These are phyloP conservation scores for Calonectria montana DNA, from an alignment of 2,329 filamentous ascomycete genomes.

Conservation along the genomic window DNA sequence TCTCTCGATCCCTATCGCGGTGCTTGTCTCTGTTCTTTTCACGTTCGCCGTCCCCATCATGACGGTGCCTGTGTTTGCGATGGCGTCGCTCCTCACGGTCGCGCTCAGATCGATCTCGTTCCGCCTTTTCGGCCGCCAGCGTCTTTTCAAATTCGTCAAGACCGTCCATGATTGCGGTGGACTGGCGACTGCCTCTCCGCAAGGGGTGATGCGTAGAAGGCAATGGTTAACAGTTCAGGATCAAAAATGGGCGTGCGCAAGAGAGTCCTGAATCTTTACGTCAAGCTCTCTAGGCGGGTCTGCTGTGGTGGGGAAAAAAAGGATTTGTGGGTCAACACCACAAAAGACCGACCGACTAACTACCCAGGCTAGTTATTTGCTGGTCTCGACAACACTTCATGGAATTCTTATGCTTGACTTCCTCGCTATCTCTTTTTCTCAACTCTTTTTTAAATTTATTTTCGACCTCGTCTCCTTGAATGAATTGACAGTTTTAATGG, in stretches of 20 bases:
- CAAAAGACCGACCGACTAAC: too few species aligned
- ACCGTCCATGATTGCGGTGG: slow-evolving; percentile 58
- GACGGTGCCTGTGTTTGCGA: slow-evolving; percentile 59
- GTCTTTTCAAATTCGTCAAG: slow-evolving; percentile 82
- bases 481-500: too few species aligned
- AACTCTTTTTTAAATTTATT: too few species aligned
- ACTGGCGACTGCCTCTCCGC: neutral
- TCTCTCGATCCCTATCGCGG: slow-evolving; percentile 45
- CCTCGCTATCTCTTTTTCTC: too few species aligned
- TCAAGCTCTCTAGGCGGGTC: neutral
- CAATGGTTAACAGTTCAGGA: neutral
- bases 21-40: slow-evolving; percentile 38
- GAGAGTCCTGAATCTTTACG: slow-evolving; percentile 8
- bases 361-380: too few species aligned
- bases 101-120: slow-evolving; percentile 60
- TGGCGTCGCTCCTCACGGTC: slow-evolving; percentile 57
- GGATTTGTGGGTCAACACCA: neutral
- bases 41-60: slow-evolving; percentile 46
- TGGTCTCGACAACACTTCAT: too few species aligned
- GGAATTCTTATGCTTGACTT: too few species aligned
- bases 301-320: neutral
- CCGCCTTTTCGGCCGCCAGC: slow-evolving; percentile 73
- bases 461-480: too few species aligned
- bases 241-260: neutral
- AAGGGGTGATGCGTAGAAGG: neutral